phyloP scores from a whole-genome alignment of 1,284 basidiomycete genomes.

The Ustilago crameri region DNA sequence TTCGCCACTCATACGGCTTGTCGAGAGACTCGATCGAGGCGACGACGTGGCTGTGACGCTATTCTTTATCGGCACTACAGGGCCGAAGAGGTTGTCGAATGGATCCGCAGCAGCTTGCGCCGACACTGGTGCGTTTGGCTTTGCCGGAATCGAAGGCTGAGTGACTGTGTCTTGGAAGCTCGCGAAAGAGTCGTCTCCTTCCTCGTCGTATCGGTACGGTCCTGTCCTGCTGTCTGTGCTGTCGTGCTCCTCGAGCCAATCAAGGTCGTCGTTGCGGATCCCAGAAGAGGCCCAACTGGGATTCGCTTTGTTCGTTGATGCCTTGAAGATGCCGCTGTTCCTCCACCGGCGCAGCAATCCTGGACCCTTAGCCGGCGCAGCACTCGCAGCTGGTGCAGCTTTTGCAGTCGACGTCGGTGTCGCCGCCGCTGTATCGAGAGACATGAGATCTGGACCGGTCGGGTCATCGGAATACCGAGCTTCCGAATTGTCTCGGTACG shows the following conservation, averaged over 20 bases:
- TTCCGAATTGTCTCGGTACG: conserved; percentile 21
- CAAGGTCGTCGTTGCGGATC: conserved; percentile 24
- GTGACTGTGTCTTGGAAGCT: conserved; percentile 15
- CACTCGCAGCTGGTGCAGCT: neutral
- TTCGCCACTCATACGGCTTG: conserved; percentile 26
- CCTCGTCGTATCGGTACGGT: conserved; percentile 22
- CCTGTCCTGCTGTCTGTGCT: conserved; percentile 16
- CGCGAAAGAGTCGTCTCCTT: conserved; percentile 27
- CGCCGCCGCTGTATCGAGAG: conserved; percentile 17
- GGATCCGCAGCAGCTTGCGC: conserved; percentile 14
- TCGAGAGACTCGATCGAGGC: conserved; percentile 26
- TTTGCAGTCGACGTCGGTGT: conserved; percentile 3
- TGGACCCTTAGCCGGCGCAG: conserved; percentile 15
- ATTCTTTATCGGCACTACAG: conserved; percentile 9
- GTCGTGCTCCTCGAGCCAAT: conserved; percentile 43
- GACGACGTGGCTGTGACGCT: conserved; percentile 23
- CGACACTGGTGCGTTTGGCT: neutral
- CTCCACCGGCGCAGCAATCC: conserved; percentile 41
- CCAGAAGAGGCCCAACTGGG: conserved; percentile 19
- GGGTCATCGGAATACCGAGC: conserved; percentile 37
- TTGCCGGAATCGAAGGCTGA: conserved; percentile 3
- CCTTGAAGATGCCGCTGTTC: conserved; percentile 32
- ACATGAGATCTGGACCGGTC: conserved; percentile 40
- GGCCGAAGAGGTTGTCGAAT: conserved; percentile 23
- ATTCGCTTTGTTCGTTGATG: conserved; percentile 19